These are phyloP conservation scores for Aegle marmelos DNA, from an alignment of 345 rosid genomes.

Conservation along the genomic window DNA sequence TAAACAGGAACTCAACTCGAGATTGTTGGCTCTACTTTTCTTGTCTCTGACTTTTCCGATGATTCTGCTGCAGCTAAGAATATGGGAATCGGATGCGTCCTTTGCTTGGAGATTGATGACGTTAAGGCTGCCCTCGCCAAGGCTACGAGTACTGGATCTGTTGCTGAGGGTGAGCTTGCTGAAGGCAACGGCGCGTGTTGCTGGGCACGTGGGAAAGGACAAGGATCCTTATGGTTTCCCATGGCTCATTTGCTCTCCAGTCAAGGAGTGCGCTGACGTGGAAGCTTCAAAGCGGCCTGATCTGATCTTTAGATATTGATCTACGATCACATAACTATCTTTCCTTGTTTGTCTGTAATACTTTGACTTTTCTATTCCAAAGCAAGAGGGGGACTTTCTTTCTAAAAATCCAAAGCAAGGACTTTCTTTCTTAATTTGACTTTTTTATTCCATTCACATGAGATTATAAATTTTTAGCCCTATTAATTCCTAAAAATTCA, in stretches of 20 bases:
- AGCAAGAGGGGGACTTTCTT: no score
- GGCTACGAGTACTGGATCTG: slow-evolving; percentile 72
- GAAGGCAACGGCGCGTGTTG: slow-evolving; percentile 46
- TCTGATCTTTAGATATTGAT: slow-evolving; percentile 15
- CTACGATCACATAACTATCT: background rate
- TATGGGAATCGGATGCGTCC: slow-evolving; percentile 16
- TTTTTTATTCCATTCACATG: no score
- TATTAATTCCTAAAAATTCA: no score
- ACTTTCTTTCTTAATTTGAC: no score
- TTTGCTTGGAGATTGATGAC: slow-evolving; percentile 62
- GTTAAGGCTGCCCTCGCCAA: slow-evolving; percentile 57
- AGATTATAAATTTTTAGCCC: no score
- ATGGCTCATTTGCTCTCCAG: slow-evolving; percentile 61
- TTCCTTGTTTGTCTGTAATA: background rate
- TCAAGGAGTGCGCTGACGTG: slow-evolving; percentile 31
- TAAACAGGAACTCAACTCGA: slow-evolving; percentile 76
- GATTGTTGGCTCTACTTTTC: slow-evolving; percentile 48
- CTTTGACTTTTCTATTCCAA: no score
- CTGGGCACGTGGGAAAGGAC: slow-evolving; percentile 57
- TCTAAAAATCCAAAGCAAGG: no score
- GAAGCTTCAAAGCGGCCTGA: slow-evolving; percentile 42
- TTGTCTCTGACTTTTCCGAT: slow-evolving; percentile 53
- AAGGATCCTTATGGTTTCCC: slow-evolving; percentile 79
- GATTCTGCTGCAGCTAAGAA: slow-evolving; percentile 34
- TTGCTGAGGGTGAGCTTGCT: slow-evolving; percentile 40